Base-by-base conservation (phyloP, 176 grass and related monocot genomes). In the Oryza brachyantha region DNA sequence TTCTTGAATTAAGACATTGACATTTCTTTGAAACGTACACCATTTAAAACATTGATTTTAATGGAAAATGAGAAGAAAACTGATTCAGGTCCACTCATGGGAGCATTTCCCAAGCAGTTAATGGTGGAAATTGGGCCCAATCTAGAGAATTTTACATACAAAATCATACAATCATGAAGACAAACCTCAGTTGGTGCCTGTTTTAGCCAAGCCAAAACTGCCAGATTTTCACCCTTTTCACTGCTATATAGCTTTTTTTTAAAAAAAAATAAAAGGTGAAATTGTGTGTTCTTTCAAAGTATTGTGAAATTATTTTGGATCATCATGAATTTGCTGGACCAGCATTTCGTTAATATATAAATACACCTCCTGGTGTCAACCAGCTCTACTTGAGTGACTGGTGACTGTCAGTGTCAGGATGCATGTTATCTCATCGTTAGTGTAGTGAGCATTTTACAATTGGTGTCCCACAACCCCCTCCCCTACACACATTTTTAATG, bases 361-460 rank as follows among this genome's bases (percentile, higher is more conserved):
- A 78, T 48, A 65, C 9, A 19, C n/a, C n/a, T n/a, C 3, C 0
- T 52, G 4, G 64, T 37, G 21, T 67, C 42, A 79, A 26, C n/a
- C 22, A 54, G 21, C 13, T 38, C 7, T 79, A 68, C 43, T 79
- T 79, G 64, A 79, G 68, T 68, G 22, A 43, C 25, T 68, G 29
- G 24, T 39, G 77, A 69, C n/a, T 31, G 52, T 25, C 3, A 57
- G 21, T 31, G 52, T 25, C 3, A 57, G 21, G 64, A 22, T 69
- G 8, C 24, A 10, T 13, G 34, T 80, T 13, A 19, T 31, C 68
- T 72, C 41, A 10, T 79, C 9, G 17, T 54, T 10, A 72, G 10
- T 17, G 2, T 55, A 52, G 38, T 27, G 27, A 68, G 9, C 5
- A 65, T 66, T 63, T 13, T 45, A 16, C 3, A 73, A 32, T 32